Evolutionary conservation across 73 alveolate species (phyloP), one percentile per base, ranked within the genome.

Genomic region (Stentor coeruleus): DNA sequence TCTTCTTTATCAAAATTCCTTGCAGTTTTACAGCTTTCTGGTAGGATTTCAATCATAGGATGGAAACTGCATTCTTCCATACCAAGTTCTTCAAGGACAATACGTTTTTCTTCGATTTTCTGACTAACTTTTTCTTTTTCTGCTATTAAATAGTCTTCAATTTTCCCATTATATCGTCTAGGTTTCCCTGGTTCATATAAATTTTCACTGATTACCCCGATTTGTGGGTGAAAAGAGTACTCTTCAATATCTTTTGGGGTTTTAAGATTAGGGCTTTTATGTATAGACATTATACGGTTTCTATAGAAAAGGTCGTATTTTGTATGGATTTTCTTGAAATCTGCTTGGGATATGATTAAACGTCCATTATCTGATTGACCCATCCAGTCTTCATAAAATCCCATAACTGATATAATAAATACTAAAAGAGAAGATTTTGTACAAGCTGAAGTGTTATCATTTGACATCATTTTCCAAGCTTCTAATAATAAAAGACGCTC

Each of bases 381-480:
- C 66, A 49, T 49, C 66, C 66, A 49, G 66, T 11, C 66, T 49
- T 49, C 66, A 49, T 49, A 20, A 49, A 49, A 66, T 37, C 79
- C 79, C 79, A 66, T 66, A 0, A 66, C 79, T 66, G 79, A 20
- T 0, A 66, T 20, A 11, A 66, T 26, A 40, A 66, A 66, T 28
- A 33, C 33, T 40, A 66, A 31, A 20, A 66, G 79, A 40, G 42
- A 26, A 11, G n/a, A 20, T 33, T 66, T 66, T 66, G n/a, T 40
- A 20, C n/a, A 1, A 11, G 36, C 14, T 20, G 40, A 20, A 11
- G n/a, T 31, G 20, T 37, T 28, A 28, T 20, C 37, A 31, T 31
- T 31, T 20, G 49, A 20, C 33, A 66, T 20, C 37, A 26, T 20
- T 33, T 66, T 66, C 79, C 79, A 66, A 66, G 79, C 79, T 33